phyloP scores from a whole-genome alignment of 192 early-diverging fungal species.

The Coemansia sp. region DNA sequence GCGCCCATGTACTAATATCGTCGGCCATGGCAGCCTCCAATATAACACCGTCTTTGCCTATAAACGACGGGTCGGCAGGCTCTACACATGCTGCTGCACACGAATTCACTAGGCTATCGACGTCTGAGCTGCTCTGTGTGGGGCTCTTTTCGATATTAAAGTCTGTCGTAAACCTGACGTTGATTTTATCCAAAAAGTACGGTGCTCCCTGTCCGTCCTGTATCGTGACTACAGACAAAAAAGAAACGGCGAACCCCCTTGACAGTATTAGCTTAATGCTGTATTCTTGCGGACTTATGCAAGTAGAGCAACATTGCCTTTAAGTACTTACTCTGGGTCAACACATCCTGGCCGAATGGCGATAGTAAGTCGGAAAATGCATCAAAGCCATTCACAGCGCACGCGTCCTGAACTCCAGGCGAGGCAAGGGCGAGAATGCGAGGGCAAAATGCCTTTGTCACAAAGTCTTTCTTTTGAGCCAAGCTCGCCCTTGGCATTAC shows the following conservation, averaged over 20 bases:
- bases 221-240: constrained; percentile 38
- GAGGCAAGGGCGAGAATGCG: constrained; percentile 47
- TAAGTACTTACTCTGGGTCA: constrained; percentile 45
- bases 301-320: background rate
- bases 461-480: constrained; percentile 52
- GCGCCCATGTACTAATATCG: constrained; percentile 55
- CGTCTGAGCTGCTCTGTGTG: constrained; percentile 18
- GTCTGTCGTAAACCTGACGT: constrained; percentile 40
- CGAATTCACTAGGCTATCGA: constrained; percentile 24
- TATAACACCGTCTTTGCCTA: constrained; percentile 19
- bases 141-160: constrained; percentile 31
- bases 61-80: constrained; percentile 16
- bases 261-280: background rate
- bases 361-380: constrained; percentile 51
- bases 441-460: constrained; percentile 52
- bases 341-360: constrained; percentile 55
- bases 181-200: constrained; percentile 54
- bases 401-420: constrained; percentile 27
- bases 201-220: constrained; percentile 56
- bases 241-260: too few species aligned
- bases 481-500: constrained; percentile 41
- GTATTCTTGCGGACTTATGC: background rate
- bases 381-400: constrained; percentile 33
- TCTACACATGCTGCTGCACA: background rate
- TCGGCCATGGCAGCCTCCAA: constrained; percentile 15